Evolutionary conservation across 1,284 basidiomycete genomes (phyloP), one percentile per base, ranked within the genome.

Genomic region (Puccinia polysora): DNA sequence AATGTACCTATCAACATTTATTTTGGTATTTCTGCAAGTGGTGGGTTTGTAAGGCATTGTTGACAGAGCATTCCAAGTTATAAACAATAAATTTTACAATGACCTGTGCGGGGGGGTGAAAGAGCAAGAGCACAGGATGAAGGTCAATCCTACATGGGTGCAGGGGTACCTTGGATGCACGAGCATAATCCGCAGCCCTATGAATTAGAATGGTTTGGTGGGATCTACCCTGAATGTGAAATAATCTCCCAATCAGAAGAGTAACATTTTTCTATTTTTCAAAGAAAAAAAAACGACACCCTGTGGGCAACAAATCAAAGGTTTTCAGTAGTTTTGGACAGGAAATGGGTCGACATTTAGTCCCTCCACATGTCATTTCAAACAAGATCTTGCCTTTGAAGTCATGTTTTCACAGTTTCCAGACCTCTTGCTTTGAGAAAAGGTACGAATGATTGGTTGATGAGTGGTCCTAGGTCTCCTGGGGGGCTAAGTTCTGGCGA

Each of bases 161-260:
- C 64, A 20, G 47, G 34, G 38, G 52, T 36, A n/a, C 64, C 64
- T 25, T 65, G 52, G 8, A 50, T 47, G 10, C 64, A 38, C 7
- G 32, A 40, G 32, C 64, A 65, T 25, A 50, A 65, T 25, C 36
- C 32, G 28, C 64, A 65, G 25, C 15, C 28, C 10, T 6, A 47
- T 40, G 40, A 55, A 23, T 65, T 50, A 28, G 28, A 30, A 65
- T 65, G 49, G 43, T 65, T 65, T n/a, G n/a, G n/a, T n/a, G n/a
- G n/a, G n/a, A n/a, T n/a, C 64, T 65, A 15, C 18, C 20, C 10
- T 43, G 2, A 38, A 34, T 20, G 18, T 34, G 18, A n/a, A 40
- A 12, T 8, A 25, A 36, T 20, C 38, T 3, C 18, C 7, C 15
- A 12, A 65, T 28, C n/a, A 55, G 3, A 25, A 28, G 28, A 47